A percentile compares a stretch with the other conserved stretches of the same genome.
These are phyloP conservation scores for Amanita rubescens DNA, from an alignment of 768 basidiomycete genomes.

Conservation along the genomic window DNA sequence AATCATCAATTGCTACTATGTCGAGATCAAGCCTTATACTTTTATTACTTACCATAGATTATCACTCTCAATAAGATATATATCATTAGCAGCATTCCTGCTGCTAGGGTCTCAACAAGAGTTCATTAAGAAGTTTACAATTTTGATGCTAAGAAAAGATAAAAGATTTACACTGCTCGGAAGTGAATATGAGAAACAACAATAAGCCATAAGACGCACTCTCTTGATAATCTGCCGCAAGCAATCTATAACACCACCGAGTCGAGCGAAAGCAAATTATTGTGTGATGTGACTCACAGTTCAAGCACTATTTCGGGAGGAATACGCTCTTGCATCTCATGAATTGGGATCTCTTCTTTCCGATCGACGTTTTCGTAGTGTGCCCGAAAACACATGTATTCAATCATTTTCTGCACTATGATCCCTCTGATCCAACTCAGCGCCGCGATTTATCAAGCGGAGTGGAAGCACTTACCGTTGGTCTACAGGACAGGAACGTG, in stretches of 20 bases:
- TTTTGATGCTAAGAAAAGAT: no score
- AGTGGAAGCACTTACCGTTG: slow-evolving; percentile 48
- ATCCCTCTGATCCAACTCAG: slow-evolving; percentile 35
- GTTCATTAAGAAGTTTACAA: no score
- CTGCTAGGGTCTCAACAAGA: neutral
- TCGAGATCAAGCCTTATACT: no score
- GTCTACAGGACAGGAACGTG: slow-evolving; percentile 59
- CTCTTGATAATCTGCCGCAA: slow-evolving; percentile 64
- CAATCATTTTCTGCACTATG: slow-evolving; percentile 81
- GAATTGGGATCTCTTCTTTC: slow-evolving; percentile 70
- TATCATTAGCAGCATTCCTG: no score
- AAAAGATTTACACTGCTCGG: slow-evolving; percentile 2
- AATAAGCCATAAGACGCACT: slow-evolving; percentile 26
- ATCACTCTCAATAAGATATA: no score
- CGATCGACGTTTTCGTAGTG: slow-evolving; percentile 63
- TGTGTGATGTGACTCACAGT: slow-evolving; percentile 47
- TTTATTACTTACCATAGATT: no score
- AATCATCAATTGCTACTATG: no score
- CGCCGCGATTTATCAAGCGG: neutral
- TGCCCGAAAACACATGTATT: slow-evolving; percentile 83
- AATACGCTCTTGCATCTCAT: slow-evolving; percentile 77
- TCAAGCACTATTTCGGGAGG: slow-evolving; percentile 85
- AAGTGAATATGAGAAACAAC: neutral
- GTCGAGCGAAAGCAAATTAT: neutral
- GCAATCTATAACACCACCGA: slow-evolving; percentile 29